Percentiles rank a stretch among this genome's conserved stretches.
Conservation (phyloP, 164 flowering plant genomes). For the Stephania japonica region DNA sequence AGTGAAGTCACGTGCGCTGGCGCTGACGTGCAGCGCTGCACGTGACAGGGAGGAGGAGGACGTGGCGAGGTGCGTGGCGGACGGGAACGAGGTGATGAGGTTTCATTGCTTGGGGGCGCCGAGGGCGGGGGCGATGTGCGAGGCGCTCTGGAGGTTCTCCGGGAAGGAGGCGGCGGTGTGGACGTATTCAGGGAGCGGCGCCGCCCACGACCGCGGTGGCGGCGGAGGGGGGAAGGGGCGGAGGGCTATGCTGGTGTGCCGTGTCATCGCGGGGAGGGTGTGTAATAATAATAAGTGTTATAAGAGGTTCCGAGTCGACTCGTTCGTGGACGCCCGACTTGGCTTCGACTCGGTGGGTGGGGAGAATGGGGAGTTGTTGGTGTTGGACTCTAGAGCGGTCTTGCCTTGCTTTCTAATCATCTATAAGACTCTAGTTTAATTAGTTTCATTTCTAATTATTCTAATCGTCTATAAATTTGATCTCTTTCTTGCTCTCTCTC, state of each 20-base stretch:
- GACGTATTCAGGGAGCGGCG: conserved; percentile 74
- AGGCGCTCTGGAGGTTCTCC: conserved; percentile 43
- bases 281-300: no score
- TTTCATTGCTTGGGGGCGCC: conserved; percentile 73
- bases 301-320: conserved; percentile 40
- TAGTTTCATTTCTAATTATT: no score
- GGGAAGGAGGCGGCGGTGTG: conserved; percentile 53
- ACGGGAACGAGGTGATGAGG: conserved; percentile 96
- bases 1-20: conserved; percentile 50
- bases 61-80: conserved; percentile 73
- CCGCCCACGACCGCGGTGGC: conserved; percentile 49
- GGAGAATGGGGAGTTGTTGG: conserved; percentile 67
- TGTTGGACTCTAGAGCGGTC: conserved; percentile 84
- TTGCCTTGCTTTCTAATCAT: conserved; percentile 92
- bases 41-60: conserved; percentile 30
- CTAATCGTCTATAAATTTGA: no score
- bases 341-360: conserved; percentile 84
- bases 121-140: conserved; percentile 14
- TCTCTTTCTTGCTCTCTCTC: no score
- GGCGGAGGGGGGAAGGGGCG: conserved; percentile 76
- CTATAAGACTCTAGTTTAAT: conserved; percentile 53
- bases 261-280: conserved; percentile 92
- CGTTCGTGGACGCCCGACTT: conserved; percentile 36
- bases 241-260: conserved; percentile 88
- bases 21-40: conserved; percentile 22